Base-by-base conservation (phyloP, 768 basidiomycete genomes). In the Boletus rufocinnamomeus region DNA sequence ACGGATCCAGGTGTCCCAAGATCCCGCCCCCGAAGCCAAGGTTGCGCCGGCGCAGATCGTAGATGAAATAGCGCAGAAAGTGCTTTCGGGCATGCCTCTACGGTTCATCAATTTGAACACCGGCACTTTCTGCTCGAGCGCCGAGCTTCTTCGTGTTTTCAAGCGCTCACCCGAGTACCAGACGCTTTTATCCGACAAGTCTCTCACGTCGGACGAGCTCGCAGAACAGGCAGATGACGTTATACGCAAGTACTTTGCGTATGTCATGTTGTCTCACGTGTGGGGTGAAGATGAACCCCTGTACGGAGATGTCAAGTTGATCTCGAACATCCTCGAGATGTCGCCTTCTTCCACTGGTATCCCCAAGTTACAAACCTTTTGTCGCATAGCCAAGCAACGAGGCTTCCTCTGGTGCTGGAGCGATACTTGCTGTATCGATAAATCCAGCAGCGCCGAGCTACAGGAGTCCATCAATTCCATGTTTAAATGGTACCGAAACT, bases 401-500 rank as follows among this genome's bases (percentile, higher is more conserved):
- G 59, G 58, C 40, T 71, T 62, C 50, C 52, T 2, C n/a, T 66
- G 67, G 58, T 66, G 68, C 43, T 74, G 71, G 71, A 63, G 63
- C 46, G 73, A 74, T 17, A 71, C 71, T 1, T 71, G 66, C 17
- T 74, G 73, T 28, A 71, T 70, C 21, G 66, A 72, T 35, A 69
- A 71, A 44, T 34, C 54, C 13, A 73, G 69, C 49, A 72, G 66
- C 21, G 68, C 66, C 14, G 71, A 73, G 45, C 61, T 73, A 3
- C 66, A 69, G 17, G 72, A 73, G 38, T 66, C 73, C 52, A 68
- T 73, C 45, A 63, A 65, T n/a, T 67, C 66, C 50, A 73, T 74
- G 73, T 74, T 74, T 27, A 62, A 27, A 16, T 73, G 72, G 72
- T 74, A 72, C 32, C 60, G 69, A 28, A 65, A 68, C 35, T 71